Evolutionary conservation across 768 basidiomycete species (phyloP).

Genomic region (Sarcodon sp.): DNA sequence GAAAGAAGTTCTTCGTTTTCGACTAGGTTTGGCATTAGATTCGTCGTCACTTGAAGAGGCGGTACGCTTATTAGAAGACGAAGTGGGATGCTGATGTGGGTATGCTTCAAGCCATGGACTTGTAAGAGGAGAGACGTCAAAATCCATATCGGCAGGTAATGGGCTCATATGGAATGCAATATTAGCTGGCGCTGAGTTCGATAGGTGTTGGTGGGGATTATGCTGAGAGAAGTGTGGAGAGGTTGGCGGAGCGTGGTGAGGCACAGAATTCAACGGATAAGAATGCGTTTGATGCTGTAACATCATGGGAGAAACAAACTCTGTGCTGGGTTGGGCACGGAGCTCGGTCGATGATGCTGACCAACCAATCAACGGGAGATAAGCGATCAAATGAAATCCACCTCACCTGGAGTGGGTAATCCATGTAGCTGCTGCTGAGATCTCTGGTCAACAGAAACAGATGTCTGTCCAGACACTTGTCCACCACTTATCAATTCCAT

Average conservation of each 20-base stretch:
- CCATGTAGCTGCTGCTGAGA: conserved; percentile 24
- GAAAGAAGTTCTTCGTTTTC: not conserved
- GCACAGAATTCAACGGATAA: conserved; percentile 8
- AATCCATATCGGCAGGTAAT: conserved; percentile 41
- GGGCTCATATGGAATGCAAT: conserved; percentile 47
- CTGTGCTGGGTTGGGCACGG: conserved; percentile 41
- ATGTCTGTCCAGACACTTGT: conserved; percentile 18
- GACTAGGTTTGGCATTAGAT: conserved; percentile 2
- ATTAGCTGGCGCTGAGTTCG: conserved; percentile 59
- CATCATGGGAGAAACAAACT: conserved; percentile 52
- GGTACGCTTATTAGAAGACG: conserved; percentile 14
- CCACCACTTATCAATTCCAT: conserved; percentile 20
- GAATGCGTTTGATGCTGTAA: conserved; percentile 21
- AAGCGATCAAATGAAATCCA: conserved; percentile 7
- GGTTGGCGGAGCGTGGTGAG: conserved; percentile 4
- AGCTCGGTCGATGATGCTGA: conserved; percentile 56
- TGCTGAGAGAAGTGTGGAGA: conserved; percentile 10
- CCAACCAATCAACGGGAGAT: conserved; percentile 3
- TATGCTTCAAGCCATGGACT: conserved; percentile 69
- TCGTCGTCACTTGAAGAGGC: conserved; percentile 50
- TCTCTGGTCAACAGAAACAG: conserved; percentile 13
- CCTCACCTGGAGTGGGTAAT: conserved; percentile 58
- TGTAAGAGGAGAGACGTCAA: conserved; percentile 59
- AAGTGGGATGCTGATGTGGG: conserved; percentile 23
- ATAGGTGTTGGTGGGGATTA: conserved; percentile 10